These are phyloP conservation scores for Kodamaea fungicola DNA, from an alignment of 1,139 yeast species.

Conservation along the genomic window DNA sequence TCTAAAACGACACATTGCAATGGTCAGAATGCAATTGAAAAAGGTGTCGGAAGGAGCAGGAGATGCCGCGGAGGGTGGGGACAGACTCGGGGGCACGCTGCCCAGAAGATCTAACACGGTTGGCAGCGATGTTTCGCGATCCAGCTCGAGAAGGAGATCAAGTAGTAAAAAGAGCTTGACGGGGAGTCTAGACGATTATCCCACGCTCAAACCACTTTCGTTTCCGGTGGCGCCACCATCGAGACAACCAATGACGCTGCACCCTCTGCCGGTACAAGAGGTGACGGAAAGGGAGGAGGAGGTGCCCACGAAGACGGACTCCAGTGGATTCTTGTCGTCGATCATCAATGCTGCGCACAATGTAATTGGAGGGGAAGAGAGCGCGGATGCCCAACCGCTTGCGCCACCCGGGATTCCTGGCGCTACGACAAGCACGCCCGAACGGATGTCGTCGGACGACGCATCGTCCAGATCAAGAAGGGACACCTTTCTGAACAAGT, in stretches of 20 bases:
- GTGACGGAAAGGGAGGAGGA: slow-evolving; percentile 5
- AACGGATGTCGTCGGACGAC: slow-evolving; percentile 1
- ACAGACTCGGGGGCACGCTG: slow-evolving; percentile 1
- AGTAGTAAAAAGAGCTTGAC: background rate
- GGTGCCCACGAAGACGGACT: slow-evolving; percentile 11
- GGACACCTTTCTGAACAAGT: slow-evolving; percentile 14
- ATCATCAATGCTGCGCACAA: slow-evolving; percentile 29
- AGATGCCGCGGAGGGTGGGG: background rate
- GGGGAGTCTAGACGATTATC: background rate
- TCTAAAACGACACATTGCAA: background rate
- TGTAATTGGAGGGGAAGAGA: slow-evolving; percentile 10
- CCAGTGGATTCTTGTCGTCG: slow-evolving; percentile 24
- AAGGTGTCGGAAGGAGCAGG: background rate
- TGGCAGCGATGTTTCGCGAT: background rate
- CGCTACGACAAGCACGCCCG: slow-evolving; percentile 5
- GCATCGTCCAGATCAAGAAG: slow-evolving; percentile 4
- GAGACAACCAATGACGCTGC: background rate
- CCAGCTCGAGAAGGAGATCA: background rate
- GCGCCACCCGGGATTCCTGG: slow-evolving; percentile 1
- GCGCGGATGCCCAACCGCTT: slow-evolving; percentile 4
- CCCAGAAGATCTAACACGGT: background rate
- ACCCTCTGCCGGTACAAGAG: slow-evolving; percentile 8
- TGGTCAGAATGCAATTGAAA: slow-evolving; percentile 3
- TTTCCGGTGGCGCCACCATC: background rate
- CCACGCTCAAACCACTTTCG: background rate